These are phyloP conservation scores for Biscogniauxia sp. DNA, from an alignment of 2,329 filamentous ascomycete species.

Conservation along the genomic window DNA sequence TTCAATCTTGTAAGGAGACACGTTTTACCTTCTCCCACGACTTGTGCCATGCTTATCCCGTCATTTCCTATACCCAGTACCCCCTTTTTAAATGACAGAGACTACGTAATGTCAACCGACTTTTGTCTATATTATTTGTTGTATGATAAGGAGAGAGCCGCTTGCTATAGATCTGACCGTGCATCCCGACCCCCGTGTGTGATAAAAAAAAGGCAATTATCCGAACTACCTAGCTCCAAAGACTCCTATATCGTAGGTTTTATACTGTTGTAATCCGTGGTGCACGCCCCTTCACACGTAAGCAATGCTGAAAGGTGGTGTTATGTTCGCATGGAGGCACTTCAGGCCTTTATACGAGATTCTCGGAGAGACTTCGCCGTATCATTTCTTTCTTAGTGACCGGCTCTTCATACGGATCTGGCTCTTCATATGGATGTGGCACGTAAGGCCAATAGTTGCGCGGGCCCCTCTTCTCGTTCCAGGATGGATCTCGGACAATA, in stretches of 20 bases:
- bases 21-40: not conserved
- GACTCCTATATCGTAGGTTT: not conserved
- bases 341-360: constrained; percentile 22
- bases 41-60: not conserved
- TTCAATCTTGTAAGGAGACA: not conserved
- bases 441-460: constrained; percentile 28
- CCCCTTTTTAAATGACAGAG: not conserved
- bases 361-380: constrained; percentile 27
- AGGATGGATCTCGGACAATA: constrained; percentile 43
- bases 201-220: not conserved
- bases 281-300: not conserved
- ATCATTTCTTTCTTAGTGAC: not conserved
- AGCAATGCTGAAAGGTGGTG: not conserved
- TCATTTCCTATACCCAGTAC: not conserved
- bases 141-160: not conserved
- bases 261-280: too few species aligned
- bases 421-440: constrained; percentile 11
- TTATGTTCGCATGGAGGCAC: not conserved
- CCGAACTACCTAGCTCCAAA: not conserved
- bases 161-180: not conserved
- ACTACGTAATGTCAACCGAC: not conserved
- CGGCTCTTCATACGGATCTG: constrained; percentile 24
- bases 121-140: not conserved
- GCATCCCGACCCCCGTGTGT: not conserved
- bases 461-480: constrained; percentile 35